A percentile compares a stretch with the other conserved stretches of the same genome.
Conservation (phyloP, 1,284 basidiomycete species). For the Volvariella volvacea region DNA sequence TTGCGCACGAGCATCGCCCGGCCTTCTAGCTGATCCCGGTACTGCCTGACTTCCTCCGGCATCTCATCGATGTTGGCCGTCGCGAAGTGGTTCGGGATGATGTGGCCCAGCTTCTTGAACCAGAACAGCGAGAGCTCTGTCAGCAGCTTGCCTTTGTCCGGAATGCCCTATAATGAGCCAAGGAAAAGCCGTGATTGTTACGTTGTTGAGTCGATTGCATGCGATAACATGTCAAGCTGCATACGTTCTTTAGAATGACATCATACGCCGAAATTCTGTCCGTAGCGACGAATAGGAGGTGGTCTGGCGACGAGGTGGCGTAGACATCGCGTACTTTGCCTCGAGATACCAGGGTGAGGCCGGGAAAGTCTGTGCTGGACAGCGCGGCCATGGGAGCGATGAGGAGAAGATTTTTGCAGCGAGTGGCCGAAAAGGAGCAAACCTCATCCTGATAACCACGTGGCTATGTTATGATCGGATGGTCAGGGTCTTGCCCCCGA, state of each 20-base stretch:
- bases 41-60: constrained; percentile 66
- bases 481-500: too few species aligned
- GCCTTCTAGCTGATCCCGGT: constrained; percentile 72
- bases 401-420: too few species aligned
- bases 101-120: constrained; percentile 77
- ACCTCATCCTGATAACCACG: too few species aligned
- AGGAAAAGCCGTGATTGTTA: background rate
- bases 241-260: constrained; percentile 86
- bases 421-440: too few species aligned
- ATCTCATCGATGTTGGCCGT: constrained; percentile 68
- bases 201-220: background rate
- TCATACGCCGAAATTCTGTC: constrained; percentile 98
- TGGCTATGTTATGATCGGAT: too few species aligned
- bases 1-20: constrained; percentile 89
- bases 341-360: constrained; percentile 62
- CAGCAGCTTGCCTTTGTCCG: constrained; percentile 88
- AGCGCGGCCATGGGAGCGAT: constrained; percentile 27
- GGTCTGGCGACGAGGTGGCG: constrained; percentile 55
- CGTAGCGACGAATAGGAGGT: constrained; percentile 89
- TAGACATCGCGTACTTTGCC: constrained; percentile 97
- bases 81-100: constrained; percentile 87
- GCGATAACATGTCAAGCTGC: background rate
- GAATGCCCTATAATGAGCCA: constrained; percentile 71
- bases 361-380: constrained; percentile 48
- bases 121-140: constrained; percentile 92